Base-by-base conservation (phyloP, 352 stramenopile genomes). In the Pythium pyrilobum region DNA sequence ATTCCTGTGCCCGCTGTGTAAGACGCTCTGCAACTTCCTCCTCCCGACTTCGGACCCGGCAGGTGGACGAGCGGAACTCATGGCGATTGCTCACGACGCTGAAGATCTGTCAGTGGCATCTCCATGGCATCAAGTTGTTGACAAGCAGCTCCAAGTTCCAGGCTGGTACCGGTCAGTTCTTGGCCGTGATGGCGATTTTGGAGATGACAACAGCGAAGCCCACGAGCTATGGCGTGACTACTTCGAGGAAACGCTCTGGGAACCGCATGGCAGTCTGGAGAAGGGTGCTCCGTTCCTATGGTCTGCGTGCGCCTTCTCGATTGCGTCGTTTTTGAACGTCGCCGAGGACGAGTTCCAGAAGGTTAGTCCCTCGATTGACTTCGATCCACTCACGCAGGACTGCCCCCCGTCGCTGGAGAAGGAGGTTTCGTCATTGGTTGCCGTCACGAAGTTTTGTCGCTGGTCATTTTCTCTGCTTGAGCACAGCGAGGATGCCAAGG, bases 1-100 rank as follows among this genome's bases (percentile, higher is more conserved):
- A 59, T 97, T 97, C 24, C 56, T 97, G 40, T 97, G 90, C 51
- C 90, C 90, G 9, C 52, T 97, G 43, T 97, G 90, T 66, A 97
- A 97, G 69, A 94, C 74, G 8, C 54, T 97, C 27, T 93, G 84
- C 59, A 97, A 97, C 56, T 91, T 96, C 39, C 63, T 97, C 25
- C 78, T 97, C 27, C 89, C 89, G 23, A 85, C 78, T 8, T 78
- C 76, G 7, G 74, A 87, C 42, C 77, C 78, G 5, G 62, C 64
- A 23, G 44, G 57, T n/a, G 32, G n/a, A 12, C 9, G 3, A 2
- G 18, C 33, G 23, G 6, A 45, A 18, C 38, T 6, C 0, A 43
- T 56, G 42, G 31, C 28, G 2, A 45, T 47, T 12, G 29, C 32
- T 43, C 27, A 39, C 33, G 33, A 40, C 5, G 24, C 50, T 16